phyloP scores from a whole-genome alignment of 306 rosid genomes.

The Cicer bijugum region DNA sequence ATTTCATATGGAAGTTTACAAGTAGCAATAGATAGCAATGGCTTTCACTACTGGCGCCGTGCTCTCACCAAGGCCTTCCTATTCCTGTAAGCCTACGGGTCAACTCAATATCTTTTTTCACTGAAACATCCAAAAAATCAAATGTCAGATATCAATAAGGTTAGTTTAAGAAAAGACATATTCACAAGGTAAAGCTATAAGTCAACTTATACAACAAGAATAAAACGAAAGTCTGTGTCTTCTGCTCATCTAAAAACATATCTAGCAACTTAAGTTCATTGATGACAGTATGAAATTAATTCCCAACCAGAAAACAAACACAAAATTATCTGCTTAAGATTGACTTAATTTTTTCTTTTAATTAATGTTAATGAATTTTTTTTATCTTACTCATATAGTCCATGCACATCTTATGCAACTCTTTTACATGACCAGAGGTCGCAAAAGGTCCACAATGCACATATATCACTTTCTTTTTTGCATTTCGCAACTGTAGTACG shows the following conservation, averaged over 20 bases:
- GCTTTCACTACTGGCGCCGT: background rate
- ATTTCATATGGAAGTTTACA: slow-evolving; percentile 40
- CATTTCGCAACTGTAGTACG: background rate
- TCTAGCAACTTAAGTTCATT: background rate
- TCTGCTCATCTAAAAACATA: background rate
- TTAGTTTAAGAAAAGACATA: background rate
- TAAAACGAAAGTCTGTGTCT: slow-evolving; percentile 10
- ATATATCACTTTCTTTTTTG: background rate
- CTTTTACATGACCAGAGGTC: background rate
- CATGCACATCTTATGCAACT: background rate
- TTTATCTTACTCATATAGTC: background rate
- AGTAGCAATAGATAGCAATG: slow-evolving; percentile 28
- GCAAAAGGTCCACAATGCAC: background rate
- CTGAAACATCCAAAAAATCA: slow-evolving; percentile 50
- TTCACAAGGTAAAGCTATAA: slow-evolving; percentile 19
- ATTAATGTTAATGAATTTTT: background rate
- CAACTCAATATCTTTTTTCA: slow-evolving; percentile 92
- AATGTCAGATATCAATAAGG: slow-evolving; percentile 25
- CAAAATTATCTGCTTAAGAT: background rate
- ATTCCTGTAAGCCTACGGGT: slow-evolving; percentile 76
- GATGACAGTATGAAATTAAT: background rate
- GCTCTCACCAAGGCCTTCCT: slow-evolving; percentile 76
- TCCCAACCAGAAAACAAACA: slow-evolving; percentile 3
- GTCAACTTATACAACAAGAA: slow-evolving; percentile 12
- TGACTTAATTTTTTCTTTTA: background rate